phyloP scores from a whole-genome alignment of 1,284 basidiomycete species.

The Trichosporon sp. region DNA sequence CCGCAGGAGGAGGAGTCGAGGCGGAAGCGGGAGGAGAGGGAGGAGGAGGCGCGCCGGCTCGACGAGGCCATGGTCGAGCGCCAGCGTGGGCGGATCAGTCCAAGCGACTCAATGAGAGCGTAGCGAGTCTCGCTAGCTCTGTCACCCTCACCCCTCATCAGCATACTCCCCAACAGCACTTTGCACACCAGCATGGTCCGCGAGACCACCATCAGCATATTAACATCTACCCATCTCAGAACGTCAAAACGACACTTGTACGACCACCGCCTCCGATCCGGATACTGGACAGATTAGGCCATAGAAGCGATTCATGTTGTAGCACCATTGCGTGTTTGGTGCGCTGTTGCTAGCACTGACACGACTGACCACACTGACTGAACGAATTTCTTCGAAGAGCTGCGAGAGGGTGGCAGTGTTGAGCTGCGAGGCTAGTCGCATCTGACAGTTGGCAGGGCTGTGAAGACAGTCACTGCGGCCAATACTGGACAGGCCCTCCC shows the following conservation, averaged over 20 bases:
- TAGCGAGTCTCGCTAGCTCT: constrained; percentile 1
- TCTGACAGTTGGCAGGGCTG: too few relatives aligned
- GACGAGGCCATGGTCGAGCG: constrained; percentile 47
- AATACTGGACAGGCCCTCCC: too few relatives aligned
- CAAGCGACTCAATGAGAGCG: background rate
- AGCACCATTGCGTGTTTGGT: background rate
- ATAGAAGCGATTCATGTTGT: constrained; percentile 11
- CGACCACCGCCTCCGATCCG: constrained; percentile 5
- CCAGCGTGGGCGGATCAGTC: background rate
- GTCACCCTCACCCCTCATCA: background rate
- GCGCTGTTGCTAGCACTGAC: background rate
- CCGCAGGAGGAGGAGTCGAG: constrained; percentile 38
- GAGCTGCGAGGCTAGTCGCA: too few relatives aligned
- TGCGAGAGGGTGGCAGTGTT: too few relatives aligned
- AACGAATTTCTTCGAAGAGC: background rate
- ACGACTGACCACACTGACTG: background rate
- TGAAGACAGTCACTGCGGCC: too few relatives aligned
- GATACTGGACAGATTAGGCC: constrained; percentile 11
- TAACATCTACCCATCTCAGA: background rate
- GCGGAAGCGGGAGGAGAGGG: constrained; percentile 31
- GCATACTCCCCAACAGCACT: background rate
- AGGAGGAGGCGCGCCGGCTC: constrained; percentile 42
- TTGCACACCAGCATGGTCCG: constrained; percentile 1
- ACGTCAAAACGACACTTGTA: background rate
- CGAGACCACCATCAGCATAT: background rate